A percentile compares a stretch with the other conserved stretches of the same genome.
These are phyloP conservation scores for Micromonas commoda DNA, from an alignment of 139 green algal genomes.

Conservation along the genomic window DNA sequence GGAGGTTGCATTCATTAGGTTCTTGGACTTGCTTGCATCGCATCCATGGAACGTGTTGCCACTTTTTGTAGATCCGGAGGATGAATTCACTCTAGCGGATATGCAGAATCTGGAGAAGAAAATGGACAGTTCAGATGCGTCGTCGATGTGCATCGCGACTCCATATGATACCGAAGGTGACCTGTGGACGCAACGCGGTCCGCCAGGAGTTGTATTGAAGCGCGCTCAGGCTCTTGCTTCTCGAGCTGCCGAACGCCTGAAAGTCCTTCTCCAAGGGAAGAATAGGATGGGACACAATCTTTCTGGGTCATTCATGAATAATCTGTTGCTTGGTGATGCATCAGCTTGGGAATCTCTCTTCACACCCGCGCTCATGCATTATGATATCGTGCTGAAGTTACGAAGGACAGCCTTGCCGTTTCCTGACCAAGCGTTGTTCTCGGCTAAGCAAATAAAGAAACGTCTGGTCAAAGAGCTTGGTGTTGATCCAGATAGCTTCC, in stretches of 20 bases:
- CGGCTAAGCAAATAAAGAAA: constrained; percentile 18
- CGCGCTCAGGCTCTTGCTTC: neutral
- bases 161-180: neutral
- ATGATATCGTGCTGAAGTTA: constrained; percentile 1
- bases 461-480: constrained; percentile 1
- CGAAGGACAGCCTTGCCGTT: constrained; percentile 3
- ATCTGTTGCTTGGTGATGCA: neutral
- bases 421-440: constrained; percentile 16
- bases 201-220: constrained; percentile 4
- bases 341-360: constrained; percentile 8
- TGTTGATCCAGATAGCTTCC: neutral
- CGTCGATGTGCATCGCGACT: constrained; percentile 13
- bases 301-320: neutral
- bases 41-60: constrained; percentile 5
- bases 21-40: constrained; percentile 11
- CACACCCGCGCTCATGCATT: neutral
- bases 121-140: neutral
- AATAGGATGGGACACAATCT: neutral
- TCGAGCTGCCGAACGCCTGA: neutral
- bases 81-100: neutral
- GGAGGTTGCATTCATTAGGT: constrained; percentile 19
- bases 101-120: neutral
- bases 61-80: constrained; percentile 11
- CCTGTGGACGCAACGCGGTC: neutral
- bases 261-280: neutral